Evolutionary conservation across 2,329 filamentous ascomycete species (phyloP), one percentile per base, ranked within the genome.

Genomic region (Endocalyx cinctus): DNA sequence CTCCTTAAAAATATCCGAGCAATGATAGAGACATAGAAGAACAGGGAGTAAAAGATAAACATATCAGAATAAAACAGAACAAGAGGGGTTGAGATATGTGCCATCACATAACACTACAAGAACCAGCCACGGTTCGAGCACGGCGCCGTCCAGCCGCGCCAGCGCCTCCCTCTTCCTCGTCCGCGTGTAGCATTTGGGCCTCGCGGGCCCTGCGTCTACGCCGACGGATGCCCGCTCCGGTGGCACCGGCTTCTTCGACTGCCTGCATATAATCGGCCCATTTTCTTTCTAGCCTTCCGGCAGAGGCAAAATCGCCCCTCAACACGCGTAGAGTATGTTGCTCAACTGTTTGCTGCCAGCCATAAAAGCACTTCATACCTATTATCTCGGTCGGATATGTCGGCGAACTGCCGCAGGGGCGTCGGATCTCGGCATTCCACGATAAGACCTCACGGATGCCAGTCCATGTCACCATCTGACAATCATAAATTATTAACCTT

Each of bases 201-300:
- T 94, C 87, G 29, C 89, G 74, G 2, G 87, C 87, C 38, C 89
- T 72, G 31, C 88, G 73, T 43, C 88, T 70, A 38, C 89, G 69
- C 33, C 88, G 70, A 34, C 88, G 71, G 3, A 74, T 67, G 5
- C 84, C 79, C 1, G 72, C 73, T 2, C 82, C 87, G 3, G 66
- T 69, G 3, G 75, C 74, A 3, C 82, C 84, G 0, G 84, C 86
- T 56, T 96, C 90, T 58, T 95, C 87, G 31, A 77, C 85, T 12
- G 86, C 81, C 63, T 94, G 86, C 88, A 96, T 96, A 58, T 87
- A 94, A 34, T 94, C 84, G 0, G 84, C 83, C 90, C 90, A 97
- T 57, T 90, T 94, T 43, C 81, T 74, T 66, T 95, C 89, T 14
- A 97, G 69, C n/a, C 86, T 70, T 23, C 71, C 72, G 1, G 92